Percentiles rank a stretch among this genome's conserved stretches.
These are phyloP conservation scores for Phytopythium oedochilum DNA, from an alignment of 352 stramenopile species.

Conservation along the genomic window DNA sequence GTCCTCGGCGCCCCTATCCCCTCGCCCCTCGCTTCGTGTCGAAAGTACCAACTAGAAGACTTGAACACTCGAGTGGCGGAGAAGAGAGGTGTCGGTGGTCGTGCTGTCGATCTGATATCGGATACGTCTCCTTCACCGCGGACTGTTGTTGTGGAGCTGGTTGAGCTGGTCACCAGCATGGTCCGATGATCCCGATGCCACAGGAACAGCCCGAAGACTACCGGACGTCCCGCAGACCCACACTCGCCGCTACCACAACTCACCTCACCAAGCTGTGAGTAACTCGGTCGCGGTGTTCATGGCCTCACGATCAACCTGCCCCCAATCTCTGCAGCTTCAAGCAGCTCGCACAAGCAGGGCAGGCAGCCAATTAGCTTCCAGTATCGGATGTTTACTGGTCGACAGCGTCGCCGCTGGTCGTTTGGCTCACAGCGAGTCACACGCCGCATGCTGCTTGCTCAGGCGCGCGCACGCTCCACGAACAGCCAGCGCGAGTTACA, in stretches of 20 bases:
- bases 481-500: not conserved
- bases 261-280: not conserved
- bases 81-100: not conserved
- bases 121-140: not conserved
- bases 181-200: not conserved
- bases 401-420: not conserved
- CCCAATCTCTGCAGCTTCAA: not conserved
- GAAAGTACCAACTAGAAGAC: slow-evolving; percentile 8
- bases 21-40: not conserved
- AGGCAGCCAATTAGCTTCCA: not conserved
- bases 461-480: no score
- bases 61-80: not conserved
- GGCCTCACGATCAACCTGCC: slow-evolving; percentile 1
- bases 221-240: no score
- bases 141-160: not conserved
- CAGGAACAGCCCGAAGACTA: no score
- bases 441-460: not conserved
- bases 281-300: not conserved
- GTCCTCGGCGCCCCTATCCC: not conserved
- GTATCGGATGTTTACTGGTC: not conserved
- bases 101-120: not conserved
- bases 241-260: not conserved
- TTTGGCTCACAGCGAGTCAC: not conserved
- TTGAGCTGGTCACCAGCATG: not conserved
- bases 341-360: not conserved